A percentile compares a stretch with the other conserved stretches of the same genome.
phyloP scores from a whole-genome alignment of 768 basidiomycete species.

The Boletales sp. region DNA sequence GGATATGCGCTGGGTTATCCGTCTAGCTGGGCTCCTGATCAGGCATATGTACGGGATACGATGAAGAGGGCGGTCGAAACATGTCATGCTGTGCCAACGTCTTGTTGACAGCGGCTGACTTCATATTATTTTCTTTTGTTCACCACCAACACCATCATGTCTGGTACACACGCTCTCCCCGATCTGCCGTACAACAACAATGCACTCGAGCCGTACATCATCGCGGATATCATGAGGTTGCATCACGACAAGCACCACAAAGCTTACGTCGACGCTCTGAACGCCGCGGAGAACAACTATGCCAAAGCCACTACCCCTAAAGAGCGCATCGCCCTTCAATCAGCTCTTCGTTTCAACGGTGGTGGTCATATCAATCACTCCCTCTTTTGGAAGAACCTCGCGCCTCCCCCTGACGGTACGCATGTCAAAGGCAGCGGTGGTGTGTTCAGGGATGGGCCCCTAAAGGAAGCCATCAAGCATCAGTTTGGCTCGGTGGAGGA shows the following conservation, averaged over 20 bases:
- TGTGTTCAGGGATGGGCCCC: conserved; percentile 55
- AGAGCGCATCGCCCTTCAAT: conserved; percentile 27
- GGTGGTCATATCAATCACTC: conserved; percentile 86
- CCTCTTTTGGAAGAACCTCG: conserved; percentile 95
- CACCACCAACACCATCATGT: conserved; percentile 30
- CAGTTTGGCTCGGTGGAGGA: conserved; percentile 70
- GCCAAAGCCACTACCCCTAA: conserved; percentile 67
- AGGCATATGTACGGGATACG: conserved; percentile 22
- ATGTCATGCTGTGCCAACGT: conserved; percentile 18
- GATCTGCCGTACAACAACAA: conserved; percentile 78
- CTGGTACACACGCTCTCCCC: conserved; percentile 55
- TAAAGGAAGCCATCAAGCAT: conserved; percentile 62
- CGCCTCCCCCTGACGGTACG: conserved; percentile 47
- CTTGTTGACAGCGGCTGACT: background rate
- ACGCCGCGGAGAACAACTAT: conserved; percentile 69
- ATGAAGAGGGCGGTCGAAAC: conserved; percentile 23
- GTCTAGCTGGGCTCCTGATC: conserved; percentile 22
- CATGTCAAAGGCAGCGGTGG: conserved; percentile 65
- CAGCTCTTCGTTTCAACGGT: conserved; percentile 24
- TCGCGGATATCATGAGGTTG: conserved; percentile 87
- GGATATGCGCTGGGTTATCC: conserved; percentile 33
- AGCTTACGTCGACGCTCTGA: conserved; percentile 81
- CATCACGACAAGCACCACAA: conserved; percentile 97
- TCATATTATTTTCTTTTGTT: too few species aligned
- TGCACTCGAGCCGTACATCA: conserved; percentile 91